phyloP scores from a whole-genome alignment of 371 early-diverging fungal species.

The Lichtheimia ramosa region DNA sequence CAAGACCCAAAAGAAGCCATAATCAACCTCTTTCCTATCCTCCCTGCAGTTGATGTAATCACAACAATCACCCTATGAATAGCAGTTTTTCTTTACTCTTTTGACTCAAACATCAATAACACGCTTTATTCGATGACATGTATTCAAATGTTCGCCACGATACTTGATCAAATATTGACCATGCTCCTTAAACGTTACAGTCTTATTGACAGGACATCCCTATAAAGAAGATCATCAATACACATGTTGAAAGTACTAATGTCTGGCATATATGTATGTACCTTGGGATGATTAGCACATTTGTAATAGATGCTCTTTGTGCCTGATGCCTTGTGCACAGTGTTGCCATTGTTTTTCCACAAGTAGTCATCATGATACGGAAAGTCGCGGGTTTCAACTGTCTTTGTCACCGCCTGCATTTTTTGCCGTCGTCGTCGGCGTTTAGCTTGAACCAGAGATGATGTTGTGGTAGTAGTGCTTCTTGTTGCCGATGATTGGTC shows the following conservation, averaged over 20 bases:
- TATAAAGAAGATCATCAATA: conserved; percentile 1
- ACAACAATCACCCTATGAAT: too few relatives aligned
- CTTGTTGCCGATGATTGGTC: neutral
- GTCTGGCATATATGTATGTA: neutral
- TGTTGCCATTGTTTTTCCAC: conserved; percentile 62
- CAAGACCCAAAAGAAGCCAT: conserved; percentile 22
- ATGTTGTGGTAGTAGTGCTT: too few relatives aligned
- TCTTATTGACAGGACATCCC: conserved; percentile 51
- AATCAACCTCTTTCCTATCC: too few relatives aligned
- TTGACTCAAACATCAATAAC: conserved; percentile 16
- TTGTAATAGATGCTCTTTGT: conserved; percentile 58
- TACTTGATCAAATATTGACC: conserved; percentile 53
- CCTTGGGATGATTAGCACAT: conserved; percentile 39
- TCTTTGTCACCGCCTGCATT: conserved; percentile 56
- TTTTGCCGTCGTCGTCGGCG: conserved; percentile 46
- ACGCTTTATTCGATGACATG: conserved; percentile 31
- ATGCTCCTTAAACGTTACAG: conserved; percentile 49
- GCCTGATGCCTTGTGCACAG: conserved; percentile 51
- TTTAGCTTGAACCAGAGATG: neutral
- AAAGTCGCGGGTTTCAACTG: conserved; percentile 49
- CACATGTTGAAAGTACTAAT: neutral
- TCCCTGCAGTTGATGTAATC: neutral
- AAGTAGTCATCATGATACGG: conserved; percentile 45
- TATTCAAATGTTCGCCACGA: conserved; percentile 47
- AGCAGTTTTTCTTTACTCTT: neutral